Conservation (phyloP, 768 basidiomycete species). For the Mycena venus region DNA sequence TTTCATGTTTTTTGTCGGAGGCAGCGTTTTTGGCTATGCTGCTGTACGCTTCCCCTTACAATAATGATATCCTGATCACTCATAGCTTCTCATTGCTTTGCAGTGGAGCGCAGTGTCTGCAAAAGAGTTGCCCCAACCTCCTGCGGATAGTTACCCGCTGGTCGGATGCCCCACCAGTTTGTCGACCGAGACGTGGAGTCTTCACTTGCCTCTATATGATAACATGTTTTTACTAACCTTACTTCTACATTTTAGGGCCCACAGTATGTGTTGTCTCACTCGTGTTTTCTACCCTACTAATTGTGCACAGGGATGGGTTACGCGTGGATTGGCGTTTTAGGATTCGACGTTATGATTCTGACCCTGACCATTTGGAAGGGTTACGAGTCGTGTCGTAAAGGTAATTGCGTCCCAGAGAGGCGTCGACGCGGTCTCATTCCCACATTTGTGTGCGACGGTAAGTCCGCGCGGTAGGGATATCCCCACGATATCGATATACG, state of each 20-base stretch:
- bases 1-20: neutral
- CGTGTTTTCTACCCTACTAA: neutral
- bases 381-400: neutral
- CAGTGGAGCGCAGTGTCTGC: neutral
- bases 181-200: neutral
- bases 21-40: neutral
- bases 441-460: neutral
- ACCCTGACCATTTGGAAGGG: conserved; percentile 50
- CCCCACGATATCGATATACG: no score
- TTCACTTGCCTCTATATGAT: no score
- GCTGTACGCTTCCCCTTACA: neutral
- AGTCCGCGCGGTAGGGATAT: neutral
- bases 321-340: conserved; percentile 53
- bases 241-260: neutral
- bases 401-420: neutral
- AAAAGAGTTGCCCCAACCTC: neutral
- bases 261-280: conserved; percentile 38
- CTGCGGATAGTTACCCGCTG: neutral
- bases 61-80: neutral
- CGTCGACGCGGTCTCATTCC: neutral
- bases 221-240: no score
- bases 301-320: conserved; percentile 41
- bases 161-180: neutral
- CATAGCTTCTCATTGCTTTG: neutral
- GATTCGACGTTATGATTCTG: conserved; percentile 54